phyloP scores from a whole-genome alignment of 805 yeast species.

The Candida xiaguanensis region DNA sequence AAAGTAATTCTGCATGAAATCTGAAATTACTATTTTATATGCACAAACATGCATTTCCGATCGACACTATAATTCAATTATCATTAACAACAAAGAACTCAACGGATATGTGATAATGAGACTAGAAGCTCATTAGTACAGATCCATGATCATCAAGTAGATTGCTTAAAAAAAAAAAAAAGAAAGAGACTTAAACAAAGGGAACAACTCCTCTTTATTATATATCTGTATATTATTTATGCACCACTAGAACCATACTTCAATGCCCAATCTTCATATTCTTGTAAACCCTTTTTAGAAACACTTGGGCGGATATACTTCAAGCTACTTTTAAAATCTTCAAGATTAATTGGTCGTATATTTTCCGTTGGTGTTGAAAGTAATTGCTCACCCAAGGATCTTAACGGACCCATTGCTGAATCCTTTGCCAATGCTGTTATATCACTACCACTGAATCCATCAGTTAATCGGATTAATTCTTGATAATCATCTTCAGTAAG shows the following conservation, averaged over 20 bases:
- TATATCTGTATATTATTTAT: too few relatives aligned
- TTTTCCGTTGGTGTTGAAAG: constrained; percentile 65
- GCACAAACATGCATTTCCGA: too few relatives aligned
- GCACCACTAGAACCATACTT: constrained; percentile 88
- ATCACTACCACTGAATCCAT: constrained; percentile 88
- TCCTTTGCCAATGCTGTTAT: constrained; percentile 91
- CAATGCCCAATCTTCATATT: constrained; percentile 86
- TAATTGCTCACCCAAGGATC: constrained; percentile 84
- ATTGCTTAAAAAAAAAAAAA: too few relatives aligned
- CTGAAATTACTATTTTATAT: too few relatives aligned
- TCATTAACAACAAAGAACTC: too few relatives aligned
- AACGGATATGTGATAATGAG: too few relatives aligned
- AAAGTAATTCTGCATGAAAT: too few relatives aligned
- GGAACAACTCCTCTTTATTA: too few relatives aligned
- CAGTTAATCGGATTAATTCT: constrained; percentile 60
- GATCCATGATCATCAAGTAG: too few relatives aligned
- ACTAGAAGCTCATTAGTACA: too few relatives aligned
- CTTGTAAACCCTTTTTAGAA: constrained; percentile 69
- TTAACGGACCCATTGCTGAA: constrained; percentile 96
- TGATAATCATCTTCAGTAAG: constrained; percentile 61
- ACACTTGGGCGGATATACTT: constrained; percentile 85
- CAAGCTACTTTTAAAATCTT: constrained; percentile 75
- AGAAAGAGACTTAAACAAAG: too few relatives aligned
- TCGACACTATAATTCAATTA: too few relatives aligned
- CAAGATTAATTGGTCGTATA: constrained; percentile 69